Conservation (phyloP, 164 flowering plant genomes). For the Liquidambar formosana region DNA sequence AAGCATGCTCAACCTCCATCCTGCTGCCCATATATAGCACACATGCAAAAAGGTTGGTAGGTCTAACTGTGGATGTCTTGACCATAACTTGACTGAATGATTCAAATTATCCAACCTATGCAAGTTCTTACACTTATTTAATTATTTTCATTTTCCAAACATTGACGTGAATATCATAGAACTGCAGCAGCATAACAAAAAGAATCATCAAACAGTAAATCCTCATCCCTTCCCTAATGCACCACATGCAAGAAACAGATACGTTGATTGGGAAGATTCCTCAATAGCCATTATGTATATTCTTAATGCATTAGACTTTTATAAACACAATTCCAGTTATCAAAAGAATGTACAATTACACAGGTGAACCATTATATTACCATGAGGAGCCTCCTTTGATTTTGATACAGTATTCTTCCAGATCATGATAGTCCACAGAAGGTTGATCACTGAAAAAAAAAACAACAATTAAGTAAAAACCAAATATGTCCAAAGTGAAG, state of each 20-base stretch:
- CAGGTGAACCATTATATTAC: slow-evolving; percentile 2
- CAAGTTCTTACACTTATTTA: neutral
- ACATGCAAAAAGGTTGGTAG: too few species aligned
- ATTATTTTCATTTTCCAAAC: neutral
- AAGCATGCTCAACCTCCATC: too few species aligned
- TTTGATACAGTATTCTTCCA: slow-evolving; percentile 29
- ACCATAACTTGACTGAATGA: too few species aligned
- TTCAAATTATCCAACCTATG: too few species aligned
- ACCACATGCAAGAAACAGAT: neutral
- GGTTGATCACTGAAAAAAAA: slow-evolving; percentile 18
- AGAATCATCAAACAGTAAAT: neutral
- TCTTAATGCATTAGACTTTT: neutral
- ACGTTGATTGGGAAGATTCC: neutral
- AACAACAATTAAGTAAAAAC: neutral
- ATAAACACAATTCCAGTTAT: neutral
- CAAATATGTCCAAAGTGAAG: neutral
- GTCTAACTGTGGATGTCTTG: too few species aligned
- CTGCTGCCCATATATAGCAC: too few species aligned
- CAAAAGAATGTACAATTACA: neutral
- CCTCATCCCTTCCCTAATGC: too few species aligned
- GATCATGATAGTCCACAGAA: slow-evolving; percentile 20
- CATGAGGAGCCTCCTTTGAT: slow-evolving; percentile 35
- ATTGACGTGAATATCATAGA: neutral
- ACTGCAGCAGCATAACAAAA: neutral
- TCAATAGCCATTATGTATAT: neutral